Percentiles rank a stretch among this genome's conserved stretches.
Conservation (phyloP, 805 yeast genomes). For the Yarrowia yakushimensis region DNA sequence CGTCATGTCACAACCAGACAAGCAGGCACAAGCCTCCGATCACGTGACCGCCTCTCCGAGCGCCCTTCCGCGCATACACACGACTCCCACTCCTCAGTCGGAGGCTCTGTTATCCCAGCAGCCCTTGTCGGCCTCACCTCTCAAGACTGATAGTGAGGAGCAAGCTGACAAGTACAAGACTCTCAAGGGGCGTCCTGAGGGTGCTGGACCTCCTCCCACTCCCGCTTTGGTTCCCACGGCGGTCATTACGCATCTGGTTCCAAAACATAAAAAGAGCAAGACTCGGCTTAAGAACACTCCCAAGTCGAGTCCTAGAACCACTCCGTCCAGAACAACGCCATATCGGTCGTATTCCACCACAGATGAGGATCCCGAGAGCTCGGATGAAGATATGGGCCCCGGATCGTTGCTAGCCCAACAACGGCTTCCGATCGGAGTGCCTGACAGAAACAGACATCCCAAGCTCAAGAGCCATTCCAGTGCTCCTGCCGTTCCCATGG, state of each 20-base stretch:
- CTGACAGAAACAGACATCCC: constrained; percentile 15
- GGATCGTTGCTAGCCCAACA: constrained; percentile 8
- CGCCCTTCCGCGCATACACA: background rate
- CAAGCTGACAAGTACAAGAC: constrained; percentile 14
- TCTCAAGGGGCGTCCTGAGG: background rate
- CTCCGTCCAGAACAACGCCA: background rate
- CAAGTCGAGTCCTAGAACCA: background rate
- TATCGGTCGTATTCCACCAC: constrained; percentile 20
- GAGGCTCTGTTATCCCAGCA: background rate
- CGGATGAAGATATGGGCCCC: constrained; percentile 11
- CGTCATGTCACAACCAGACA: background rate
- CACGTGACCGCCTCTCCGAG: background rate
- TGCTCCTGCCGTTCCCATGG: constrained; percentile 10
- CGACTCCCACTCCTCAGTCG: constrained; percentile 2
- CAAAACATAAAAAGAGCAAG: constrained; percentile 5
- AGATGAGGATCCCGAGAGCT: constrained; percentile 23
- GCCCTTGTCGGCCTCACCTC: background rate
- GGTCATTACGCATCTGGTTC: constrained; percentile 16
- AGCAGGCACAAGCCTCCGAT: background rate
- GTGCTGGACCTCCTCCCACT: background rate
- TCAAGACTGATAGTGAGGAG: background rate
- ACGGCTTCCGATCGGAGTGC: constrained; percentile 9
- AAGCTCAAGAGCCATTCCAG: constrained; percentile 18
- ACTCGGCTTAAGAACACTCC: constrained; percentile 8
- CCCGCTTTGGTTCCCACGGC: background rate